Evolutionary conservation across 768 basidiomycete genomes (phyloP), one percentile per base, ranked within the genome.

Genomic region (Boletellus sp.): DNA sequence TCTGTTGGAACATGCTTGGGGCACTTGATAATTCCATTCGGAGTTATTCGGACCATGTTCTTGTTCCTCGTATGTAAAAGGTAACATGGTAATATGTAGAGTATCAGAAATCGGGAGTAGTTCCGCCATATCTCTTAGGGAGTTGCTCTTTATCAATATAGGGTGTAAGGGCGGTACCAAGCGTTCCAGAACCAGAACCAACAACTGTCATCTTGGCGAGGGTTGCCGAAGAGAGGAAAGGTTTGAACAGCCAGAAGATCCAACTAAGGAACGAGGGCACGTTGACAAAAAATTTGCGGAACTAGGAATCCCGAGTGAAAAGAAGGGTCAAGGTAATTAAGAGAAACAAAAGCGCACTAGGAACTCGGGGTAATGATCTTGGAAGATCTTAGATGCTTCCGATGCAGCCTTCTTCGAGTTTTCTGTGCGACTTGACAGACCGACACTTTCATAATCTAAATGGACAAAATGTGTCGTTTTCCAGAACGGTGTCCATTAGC

Each of bases 231-330:
- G 89, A 78, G 13, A 92, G 64, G 54, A 92, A 62, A 0, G 87
- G 77, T 63, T 85, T 91, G 75, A 91, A 90, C 15, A 75, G 55
- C 89, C 89, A 91, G 71, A 89, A 92, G 52, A 92, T 76, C 88
- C 89, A 91, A 35, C 82, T 78, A 57, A 90, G 74, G 50, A 87
- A 59, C 2, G 79, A 78, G 0, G 90, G 90, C 12, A 92, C 87
- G 58, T 88, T 89, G 60, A 92, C 74, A 61, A 92, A 91, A 71
- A 84, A 87, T 64, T 91, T 91, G 62, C 77, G 78, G 59, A 79
- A 76, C 85, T 87, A n/a, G 28, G 11, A 28, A 28, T 8, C 9
- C 11, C 28, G 28, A 28, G 28, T 28, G 28, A 10, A 7, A 28
- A 3, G 28, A 1, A 28, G 7, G 11, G 4, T 28, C 11, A 11